Evolutionary conservation across 305 asterid species (phyloP).

Genomic region (Vinca major): DNA sequence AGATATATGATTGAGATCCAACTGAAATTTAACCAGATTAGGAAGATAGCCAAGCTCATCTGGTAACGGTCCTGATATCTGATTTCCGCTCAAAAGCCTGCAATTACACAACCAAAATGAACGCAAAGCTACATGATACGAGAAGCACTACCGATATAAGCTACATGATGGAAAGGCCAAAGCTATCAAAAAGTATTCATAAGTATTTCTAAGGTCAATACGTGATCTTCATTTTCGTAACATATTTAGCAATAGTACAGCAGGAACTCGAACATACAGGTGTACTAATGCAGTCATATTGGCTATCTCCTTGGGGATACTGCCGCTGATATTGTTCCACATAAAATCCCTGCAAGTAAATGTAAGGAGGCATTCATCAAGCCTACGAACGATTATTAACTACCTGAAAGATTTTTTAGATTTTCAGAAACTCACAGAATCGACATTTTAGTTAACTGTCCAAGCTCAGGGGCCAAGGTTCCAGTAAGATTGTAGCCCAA

Average conservation of each 20-base stretch:
- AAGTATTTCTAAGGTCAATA: not conserved
- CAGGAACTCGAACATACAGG: constrained; percentile 28
- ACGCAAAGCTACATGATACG: no score
- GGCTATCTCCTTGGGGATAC: constrained; percentile 64
- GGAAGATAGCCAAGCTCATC: constrained; percentile 60
- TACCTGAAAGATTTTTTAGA: not conserved
- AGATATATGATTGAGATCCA: constrained; percentile 52
- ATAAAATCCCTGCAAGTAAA: constrained; percentile 41
- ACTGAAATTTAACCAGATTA: constrained; percentile 46
- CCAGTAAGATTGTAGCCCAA: constrained; percentile 40
- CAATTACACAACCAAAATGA: constrained; percentile 9
- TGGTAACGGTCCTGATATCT: constrained; percentile 48
- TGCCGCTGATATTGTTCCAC: constrained; percentile 57
- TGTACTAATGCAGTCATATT: constrained; percentile 36
- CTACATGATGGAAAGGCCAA: no score
- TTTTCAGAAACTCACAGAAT: constrained; percentile 33
- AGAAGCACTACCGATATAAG: no score
- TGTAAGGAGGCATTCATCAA: not conserved
- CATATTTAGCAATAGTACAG: not conserved
- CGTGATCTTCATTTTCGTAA: not conserved
- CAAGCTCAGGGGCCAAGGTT: constrained; percentile 55
- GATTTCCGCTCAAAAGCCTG: constrained; percentile 70
- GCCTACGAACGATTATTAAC: not conserved
- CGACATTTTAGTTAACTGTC: constrained; percentile 33
- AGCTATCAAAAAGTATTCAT: not conserved